Evolutionary conservation across 768 basidiomycete species (phyloP), one percentile per base, ranked within the genome.

Genomic region (Mrakia hoshinonis): DNA sequence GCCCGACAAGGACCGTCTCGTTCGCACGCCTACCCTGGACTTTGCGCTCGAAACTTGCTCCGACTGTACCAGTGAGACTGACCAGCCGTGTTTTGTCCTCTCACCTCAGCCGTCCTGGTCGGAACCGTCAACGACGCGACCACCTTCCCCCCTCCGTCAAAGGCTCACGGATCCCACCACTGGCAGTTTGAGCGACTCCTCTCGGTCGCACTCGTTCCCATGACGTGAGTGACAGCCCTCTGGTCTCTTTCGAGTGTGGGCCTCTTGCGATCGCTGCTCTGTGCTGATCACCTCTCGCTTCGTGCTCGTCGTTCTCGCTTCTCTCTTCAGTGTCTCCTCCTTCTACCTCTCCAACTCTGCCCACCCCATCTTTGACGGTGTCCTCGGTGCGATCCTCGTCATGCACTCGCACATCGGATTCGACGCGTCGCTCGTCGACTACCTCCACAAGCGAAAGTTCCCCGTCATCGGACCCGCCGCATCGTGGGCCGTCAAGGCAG

Each of bases 331-430:
- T 43, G 26, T 67, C 67, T 73, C 73, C 43, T 63, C 70, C 36
- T 69, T 73, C 36, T 11, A 65, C 38, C 51, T 73, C 43, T 67
- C 62, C 34, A 31, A 66, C 48, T 58, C 62, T 4, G 60, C 62
- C 18, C 69, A 80, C 78, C 91, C 96, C 3, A 81, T 96, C 74
- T 80, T 97, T 58, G 96, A 99, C 76, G 95, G 91, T 58, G 77
- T 98, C 63, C 85, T 98, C 67, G 93, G 88, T 22, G 83, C 93
- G 73, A 87, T 87, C 62, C 83, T 99, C 77, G 85, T 98, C 74
- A 87, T 97, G 79, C 96, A 98, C 82, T 91, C 89, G 80, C 94
- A 99, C 79, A 90, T 99, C 74, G 95, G 94, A 68, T 94, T 91
- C 69, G 79, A 78, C 73, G 46, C 63, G 12, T 79, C 86, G 69